A percentile compares a stretch with the other conserved stretches of the same genome.
These are phyloP conservation scores for Obba rivulosa DNA, from an alignment of 768 basidiomycete species.

Conservation along the genomic window DNA sequence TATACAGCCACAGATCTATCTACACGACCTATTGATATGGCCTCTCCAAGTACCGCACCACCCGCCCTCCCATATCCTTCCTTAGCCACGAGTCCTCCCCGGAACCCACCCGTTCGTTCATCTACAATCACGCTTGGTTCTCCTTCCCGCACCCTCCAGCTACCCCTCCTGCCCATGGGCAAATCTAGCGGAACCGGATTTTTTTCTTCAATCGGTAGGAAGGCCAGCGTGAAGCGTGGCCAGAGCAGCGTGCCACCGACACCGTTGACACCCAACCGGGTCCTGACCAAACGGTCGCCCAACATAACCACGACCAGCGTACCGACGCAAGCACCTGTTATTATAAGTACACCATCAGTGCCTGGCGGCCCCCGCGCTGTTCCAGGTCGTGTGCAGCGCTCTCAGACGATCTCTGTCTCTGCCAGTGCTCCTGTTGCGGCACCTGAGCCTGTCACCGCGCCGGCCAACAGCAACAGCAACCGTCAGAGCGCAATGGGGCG, in stretches of 20 bases:
- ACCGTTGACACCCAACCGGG: constrained; percentile 28
- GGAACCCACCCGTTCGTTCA: constrained; percentile 21
- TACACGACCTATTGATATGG: constrained; percentile 39
- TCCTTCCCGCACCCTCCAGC: constrained; percentile 16
- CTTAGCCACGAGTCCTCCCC: constrained; percentile 40
- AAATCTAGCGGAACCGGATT: constrained; percentile 51
- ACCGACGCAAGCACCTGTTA: constrained; percentile 28
- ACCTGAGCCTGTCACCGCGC: constrained; percentile 28
- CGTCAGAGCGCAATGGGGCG: constrained; percentile 26
- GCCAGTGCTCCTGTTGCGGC: constrained; percentile 11
- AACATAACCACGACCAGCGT: constrained; percentile 26
- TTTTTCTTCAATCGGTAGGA: constrained; percentile 71
- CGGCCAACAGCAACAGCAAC: constrained; percentile 15
- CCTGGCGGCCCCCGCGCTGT: constrained; percentile 74
- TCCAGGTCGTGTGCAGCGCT: constrained; percentile 52
- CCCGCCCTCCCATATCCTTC: constrained; percentile 68
- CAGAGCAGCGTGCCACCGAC: constrained; percentile 14
- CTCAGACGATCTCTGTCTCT: constrained; percentile 57
- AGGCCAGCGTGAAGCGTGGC: constrained; percentile 49
- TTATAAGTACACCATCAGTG: constrained; percentile 41
- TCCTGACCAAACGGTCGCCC: constrained; percentile 34
- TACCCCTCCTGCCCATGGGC: constrained; percentile 20
- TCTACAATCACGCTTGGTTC: constrained; percentile 35
- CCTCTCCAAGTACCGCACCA: constrained; percentile 50
- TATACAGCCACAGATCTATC: constrained; percentile 73